Evolutionary conservation across 768 basidiomycete genomes (phyloP), one percentile per base, ranked within the genome.

Genomic region (Cystofilobasidium bisporidii): DNA sequence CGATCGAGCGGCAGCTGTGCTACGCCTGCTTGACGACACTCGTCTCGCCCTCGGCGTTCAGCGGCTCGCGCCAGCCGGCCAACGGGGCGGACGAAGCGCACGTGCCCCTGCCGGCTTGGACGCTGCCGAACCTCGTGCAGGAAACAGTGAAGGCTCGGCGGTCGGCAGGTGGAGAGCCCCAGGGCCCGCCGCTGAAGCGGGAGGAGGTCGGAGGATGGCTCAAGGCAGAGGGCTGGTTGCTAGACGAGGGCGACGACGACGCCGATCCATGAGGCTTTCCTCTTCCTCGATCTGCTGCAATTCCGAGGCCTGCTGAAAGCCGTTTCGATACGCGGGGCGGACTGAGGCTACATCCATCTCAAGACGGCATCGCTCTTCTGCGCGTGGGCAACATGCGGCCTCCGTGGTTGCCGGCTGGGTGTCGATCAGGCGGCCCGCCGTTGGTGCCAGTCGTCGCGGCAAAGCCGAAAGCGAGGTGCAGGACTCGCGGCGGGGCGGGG

Each of bases 81-180:
- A 32, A 40, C 11, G 26, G 36, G 8, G 55, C 40, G 6, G 53
- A 24, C 18, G 53, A 47, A 32, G 30, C 22, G n/a, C 32, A 30
- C 15, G 67, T 61, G 8, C 24, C 43, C 12, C 43, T 68, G 40
- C 67, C 67, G 18, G 57, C 45, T 14, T 68, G 67, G 67, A 48
- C 57, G 33, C 24, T 57, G 53, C 60, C 38, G 22, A 63, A 68
- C 41, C 43, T 64, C 5, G 50, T 33, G 64, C 88, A 90, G 70
- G 88, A 89, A 72, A 77, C 91, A 74, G 85, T 84, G 72, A 87
- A 89, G 77, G 81, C 81, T 22, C 43, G 43, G 43, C 43, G 18
- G 40, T 9, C 17, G 76, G 86, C 87, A 72, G 58, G 61, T 6
- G 43, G 56, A 26, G 61, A 43, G 28, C 61, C 58, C 8, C 50